Base-by-base conservation (phyloP, 805 yeast genomes). In the Lachancea sp. region DNA sequence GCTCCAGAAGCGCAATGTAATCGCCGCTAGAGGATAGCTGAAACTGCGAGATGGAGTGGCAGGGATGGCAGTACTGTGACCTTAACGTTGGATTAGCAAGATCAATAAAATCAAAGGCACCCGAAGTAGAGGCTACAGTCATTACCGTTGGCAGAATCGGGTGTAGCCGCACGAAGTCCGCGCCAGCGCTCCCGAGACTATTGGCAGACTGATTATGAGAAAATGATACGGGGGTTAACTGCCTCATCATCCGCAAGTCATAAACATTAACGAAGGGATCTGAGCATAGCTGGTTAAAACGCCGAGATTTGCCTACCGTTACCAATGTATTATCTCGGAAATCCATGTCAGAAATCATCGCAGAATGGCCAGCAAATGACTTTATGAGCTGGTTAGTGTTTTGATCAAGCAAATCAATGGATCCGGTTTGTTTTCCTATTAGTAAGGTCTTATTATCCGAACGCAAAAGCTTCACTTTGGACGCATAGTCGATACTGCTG, bases 81-180 rank as follows among this genome's bases (percentile, higher is more conserved):
- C 64, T 49, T 29, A 60, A 31, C 8, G 81, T 68, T n/a, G 90
- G 95, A 58, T 86, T 85, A 45, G 76, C 78, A 51, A 84, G 73
- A 60, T 92, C 97, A 19, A 87, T 74, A 48, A 88, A 81, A 54
- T 88, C 95, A 43, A 92, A 67, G 45, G 87, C 90, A 13, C 97
- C 97, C 17, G 75, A 61, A 16, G 71, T 70, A 0, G 96, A 83
- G 0, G 86, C 82, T 6, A 85, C 78, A 4, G 87, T 59, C 33
- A 87, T 75, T 25, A 83, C 78, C 28, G 84, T 83, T 5, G 96
- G 83, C 36, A 88, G 57, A 45, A 83, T 82, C 5, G 97, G 97
- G 63, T 90, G 97, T 46, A 90, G 70, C 36, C 83, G 72, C 1
- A 83, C 92, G 56, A 74, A 83, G 8, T 83, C 72, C 1, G 97